Evolutionary conservation across 768 basidiomycete species (phyloP), one percentile per base, ranked within the genome.

Genomic region (Lentinus tigrinus): DNA sequence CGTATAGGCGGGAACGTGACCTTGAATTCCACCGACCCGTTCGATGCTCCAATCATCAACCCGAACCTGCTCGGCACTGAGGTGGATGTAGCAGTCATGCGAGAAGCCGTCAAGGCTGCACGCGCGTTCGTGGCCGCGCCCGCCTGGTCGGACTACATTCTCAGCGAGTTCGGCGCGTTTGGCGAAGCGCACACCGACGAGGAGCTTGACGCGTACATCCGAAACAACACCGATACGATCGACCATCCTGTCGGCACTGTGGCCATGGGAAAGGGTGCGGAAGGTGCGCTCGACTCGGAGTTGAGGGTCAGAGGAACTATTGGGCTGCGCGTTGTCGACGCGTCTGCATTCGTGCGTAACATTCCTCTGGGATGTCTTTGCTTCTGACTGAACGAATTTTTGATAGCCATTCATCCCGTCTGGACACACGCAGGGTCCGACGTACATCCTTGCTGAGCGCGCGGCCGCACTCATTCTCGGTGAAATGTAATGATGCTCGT

Each of bases 281-380:
- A 49, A 19, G 50, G 42, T 26, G 78, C 78, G 5, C 76, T 81
- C 46, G 75, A 77, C 60, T 70, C 72, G 27, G 67, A 73, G 34
- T 58, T 77, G 21, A 58, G 66, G 9, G 79, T 82, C 0, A 76
- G 79, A 63, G 78, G 78, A 19, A 69, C 74, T 9, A 46, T 58
- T 28, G 77, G 77, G 60, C 63, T 81, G 39, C 69, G 79, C 42
- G 72, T 75, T 40, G 66, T 63, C 23, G 49, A 54, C 36, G 48
- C 59, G 7, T 40, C 46, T 27, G 47, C 57, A 3, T 46, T 55
- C 17, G 57, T 58, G 23, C 34, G 58, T 54, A 4, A 5, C 34
- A 7, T 40, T 23, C 10, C 17, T 14, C n/a, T 7, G 23, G 5
- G 28, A 17, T n/a, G 28, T 17, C 8, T 47, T 8, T 21, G 8